These are phyloP conservation scores for Gossypium bickii DNA, from an alignment of 345 rosid species.

Conservation along the genomic window DNA sequence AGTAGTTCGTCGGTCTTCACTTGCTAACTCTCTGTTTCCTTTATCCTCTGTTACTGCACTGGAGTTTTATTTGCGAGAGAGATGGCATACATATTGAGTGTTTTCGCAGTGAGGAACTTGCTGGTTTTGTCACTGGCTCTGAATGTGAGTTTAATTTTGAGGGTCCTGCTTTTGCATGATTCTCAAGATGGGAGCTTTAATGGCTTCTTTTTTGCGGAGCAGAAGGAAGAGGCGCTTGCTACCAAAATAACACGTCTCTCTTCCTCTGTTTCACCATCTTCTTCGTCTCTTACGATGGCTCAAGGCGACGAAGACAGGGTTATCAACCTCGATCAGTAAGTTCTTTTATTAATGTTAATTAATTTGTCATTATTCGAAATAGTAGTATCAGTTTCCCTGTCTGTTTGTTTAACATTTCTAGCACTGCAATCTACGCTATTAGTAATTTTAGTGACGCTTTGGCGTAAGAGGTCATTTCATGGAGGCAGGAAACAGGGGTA, in stretches of 20 bases:
- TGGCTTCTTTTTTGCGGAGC: constrained; percentile 17
- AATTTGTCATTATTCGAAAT: neutral
- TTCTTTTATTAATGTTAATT: constrained; percentile 4
- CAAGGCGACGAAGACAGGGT: constrained; percentile 34
- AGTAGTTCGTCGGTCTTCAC: no score
- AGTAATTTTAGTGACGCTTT: neutral
- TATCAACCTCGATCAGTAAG: constrained; percentile 69
- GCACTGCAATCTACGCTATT: neutral
- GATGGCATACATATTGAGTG: constrained; percentile 37
- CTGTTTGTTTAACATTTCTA: neutral
- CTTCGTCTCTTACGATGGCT: constrained; percentile 22
- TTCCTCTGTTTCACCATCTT: neutral
- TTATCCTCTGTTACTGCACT: neutral
- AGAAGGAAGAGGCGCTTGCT: constrained; percentile 7
- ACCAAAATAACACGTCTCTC: constrained; percentile 17
- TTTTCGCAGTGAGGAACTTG: constrained; percentile 51
- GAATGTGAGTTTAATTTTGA: constrained; percentile 57
- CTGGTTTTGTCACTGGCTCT: constrained; percentile 63
- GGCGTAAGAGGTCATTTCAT: neutral
- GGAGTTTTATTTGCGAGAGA: neutral
- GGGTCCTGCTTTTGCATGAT: constrained; percentile 25
- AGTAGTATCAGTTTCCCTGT: neutral
- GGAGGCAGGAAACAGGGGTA: neutral
- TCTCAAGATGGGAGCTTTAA: constrained; percentile 10
- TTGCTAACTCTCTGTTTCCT: neutral